Base-by-base conservation (phyloP, 768 basidiomycete genomes). In the Tulasnella sp. region DNA sequence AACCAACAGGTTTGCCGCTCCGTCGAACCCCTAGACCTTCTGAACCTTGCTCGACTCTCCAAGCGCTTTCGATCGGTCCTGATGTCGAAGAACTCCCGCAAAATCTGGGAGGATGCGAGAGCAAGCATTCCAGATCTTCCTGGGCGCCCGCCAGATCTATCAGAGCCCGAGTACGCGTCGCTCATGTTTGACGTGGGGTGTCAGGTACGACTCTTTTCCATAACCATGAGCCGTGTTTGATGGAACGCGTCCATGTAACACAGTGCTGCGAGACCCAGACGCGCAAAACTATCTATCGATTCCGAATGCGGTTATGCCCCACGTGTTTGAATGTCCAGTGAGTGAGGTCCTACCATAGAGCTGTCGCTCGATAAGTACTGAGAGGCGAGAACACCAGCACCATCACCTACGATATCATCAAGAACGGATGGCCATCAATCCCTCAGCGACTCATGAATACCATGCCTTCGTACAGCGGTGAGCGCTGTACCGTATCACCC, bases 91-190 rank as follows among this genome's bases (percentile, higher is more conserved):
- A 48, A 71, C 36, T 56, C 77, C 2, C 18, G 21, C 19, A 14
- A 16, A n/a, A 42, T 80, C 6, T 80, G 80, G 80, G 71, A 74
- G 16, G 36, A 38, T 18, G 39, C 79, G 1, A 34, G 78, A 38
- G 36, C 40, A n/a, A 72, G 36, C 52, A 31, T 79, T 31, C 80
- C 80, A 12, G 78, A 80, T 31, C 74, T 71, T 74, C 80, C 77
- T 40, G 44, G 44, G 27, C 72, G 76, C 46, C 80, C 76, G 3
- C n/a, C 19, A 39, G 80, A 80, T 44, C 71, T 80, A 2, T 76
- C 79, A 3, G 80, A 80, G 71, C 80, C 74, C 21, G 38, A 80
- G 52, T 80, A 78, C 48, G 80, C 80, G 19, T 31, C 52, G 40
- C 56, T 79, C 44, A 74, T 80, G 39, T 80, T 80, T 44, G 74